These are phyloP conservation scores for Scheffersomyces segobiensis DNA, from an alignment of 1,139 yeast genomes.

Conservation along the genomic window DNA sequence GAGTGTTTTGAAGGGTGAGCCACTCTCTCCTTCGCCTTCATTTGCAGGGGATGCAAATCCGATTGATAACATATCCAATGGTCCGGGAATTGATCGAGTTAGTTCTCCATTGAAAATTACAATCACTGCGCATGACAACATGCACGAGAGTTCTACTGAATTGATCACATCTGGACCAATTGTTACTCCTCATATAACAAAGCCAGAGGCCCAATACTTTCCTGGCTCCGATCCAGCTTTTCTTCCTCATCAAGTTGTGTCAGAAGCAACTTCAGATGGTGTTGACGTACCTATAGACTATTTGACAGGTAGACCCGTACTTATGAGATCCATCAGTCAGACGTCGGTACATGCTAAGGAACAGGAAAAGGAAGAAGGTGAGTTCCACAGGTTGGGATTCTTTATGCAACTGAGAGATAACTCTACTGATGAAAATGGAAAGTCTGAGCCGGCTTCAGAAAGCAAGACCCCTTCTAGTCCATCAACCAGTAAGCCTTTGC, in stretches of 20 bases:
- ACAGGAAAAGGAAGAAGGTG: conserved; percentile 91
- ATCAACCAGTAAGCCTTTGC: conserved; percentile 21
- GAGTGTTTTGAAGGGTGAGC: conserved; percentile 10
- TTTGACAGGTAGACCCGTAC: conserved; percentile 69
- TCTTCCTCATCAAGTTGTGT: conserved; percentile 70
- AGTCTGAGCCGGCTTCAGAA: conserved; percentile 1
- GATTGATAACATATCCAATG: background rate
- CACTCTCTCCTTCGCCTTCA: conserved; percentile 27
- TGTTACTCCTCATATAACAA: conserved; percentile 43
- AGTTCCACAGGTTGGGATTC: conserved; percentile 80
- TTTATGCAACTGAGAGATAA: conserved; percentile 62
- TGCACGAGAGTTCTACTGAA: conserved; percentile 54
- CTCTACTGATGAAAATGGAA: background rate
- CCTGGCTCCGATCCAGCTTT: conserved; percentile 28
- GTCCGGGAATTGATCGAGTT: background rate
- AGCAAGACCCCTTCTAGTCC: background rate
- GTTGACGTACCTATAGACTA: conserved; percentile 60
- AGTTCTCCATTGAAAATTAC: conserved; percentile 4
- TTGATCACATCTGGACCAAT: conserved; percentile 57
- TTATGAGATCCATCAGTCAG: conserved; percentile 63
- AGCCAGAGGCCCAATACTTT: conserved; percentile 23
- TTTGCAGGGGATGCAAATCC: background rate
- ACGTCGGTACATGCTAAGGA: conserved; percentile 68
- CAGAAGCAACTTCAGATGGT: conserved; percentile 58
- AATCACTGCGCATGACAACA: conserved; percentile 21